These are phyloP conservation scores for Claviceps digitariae DNA, from an alignment of 2,329 filamentous ascomycete species.

Conservation along the genomic window DNA sequence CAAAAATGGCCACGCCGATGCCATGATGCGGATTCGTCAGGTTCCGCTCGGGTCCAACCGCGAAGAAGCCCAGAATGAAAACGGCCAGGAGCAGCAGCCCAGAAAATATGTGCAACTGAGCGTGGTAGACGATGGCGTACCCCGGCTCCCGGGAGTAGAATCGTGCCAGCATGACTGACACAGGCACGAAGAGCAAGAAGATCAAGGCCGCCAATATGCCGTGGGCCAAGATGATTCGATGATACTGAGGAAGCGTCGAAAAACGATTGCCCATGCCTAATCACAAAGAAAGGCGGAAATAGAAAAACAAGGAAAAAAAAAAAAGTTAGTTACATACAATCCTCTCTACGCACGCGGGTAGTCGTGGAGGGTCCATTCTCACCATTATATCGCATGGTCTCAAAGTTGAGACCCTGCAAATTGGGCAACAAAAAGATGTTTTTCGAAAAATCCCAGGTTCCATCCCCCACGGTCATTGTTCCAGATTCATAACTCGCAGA, in stretches of 20 bases:
- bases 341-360: not conserved
- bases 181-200: slow-evolving; percentile 61
- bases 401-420: slow-evolving; percentile 61
- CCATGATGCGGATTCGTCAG: slow-evolving; percentile 75
- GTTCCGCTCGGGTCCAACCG: slow-evolving; percentile 58
- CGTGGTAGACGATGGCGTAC: slow-evolving; percentile 53
- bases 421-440: slow-evolving; percentile 71
- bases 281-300: not conserved
- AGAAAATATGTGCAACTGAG: slow-evolving; percentile 59
- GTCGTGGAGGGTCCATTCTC: slow-evolving; percentile 5
- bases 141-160: slow-evolving; percentile 54
- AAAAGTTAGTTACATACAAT: not conserved
- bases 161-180: slow-evolving; percentile 58
- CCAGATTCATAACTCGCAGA: slow-evolving; percentile 59
- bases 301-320: not conserved
- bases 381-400: slow-evolving; percentile 79
- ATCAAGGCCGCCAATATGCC: slow-evolving; percentile 58
- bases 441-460: slow-evolving; percentile 67
- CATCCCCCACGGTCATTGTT: slow-evolving; percentile 67
- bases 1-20: slow-evolving; percentile 68
- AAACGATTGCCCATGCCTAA: slow-evolving; percentile 75
- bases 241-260: slow-evolving; percentile 53
- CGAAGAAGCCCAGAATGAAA: slow-evolving; percentile 64
- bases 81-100: slow-evolving; percentile 55
- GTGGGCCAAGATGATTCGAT: slow-evolving; percentile 55